These are phyloP conservation scores for Pseudisothecium myosuroides DNA, from an alignment of 225 moss, liverwort and hornwort genomes.

Conservation along the genomic window DNA sequence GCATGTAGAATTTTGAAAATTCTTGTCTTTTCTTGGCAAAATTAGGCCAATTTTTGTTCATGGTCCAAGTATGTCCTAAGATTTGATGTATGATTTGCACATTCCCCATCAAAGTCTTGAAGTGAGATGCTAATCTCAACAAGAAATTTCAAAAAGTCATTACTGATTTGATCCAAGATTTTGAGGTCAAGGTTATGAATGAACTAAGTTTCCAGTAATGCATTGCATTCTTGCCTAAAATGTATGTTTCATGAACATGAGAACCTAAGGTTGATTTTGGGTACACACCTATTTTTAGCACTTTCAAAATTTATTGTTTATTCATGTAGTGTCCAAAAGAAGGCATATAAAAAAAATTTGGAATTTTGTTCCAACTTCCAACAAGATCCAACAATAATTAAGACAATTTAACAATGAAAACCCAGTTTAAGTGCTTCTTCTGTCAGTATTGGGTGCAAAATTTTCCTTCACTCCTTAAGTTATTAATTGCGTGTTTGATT, in stretches of 20 bases:
- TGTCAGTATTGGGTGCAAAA: not conserved
- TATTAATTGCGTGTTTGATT: not conserved
- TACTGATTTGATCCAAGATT: not conserved
- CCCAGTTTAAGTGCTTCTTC: not conserved
- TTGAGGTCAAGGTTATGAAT: not conserved
- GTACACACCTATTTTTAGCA: too few relatives aligned
- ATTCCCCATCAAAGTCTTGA: accelerated
- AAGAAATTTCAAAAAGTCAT: not conserved
- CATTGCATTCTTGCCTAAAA: not conserved
- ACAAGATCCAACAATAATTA: not conserved
- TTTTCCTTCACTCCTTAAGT: not conserved
- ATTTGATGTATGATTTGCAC: not conserved
- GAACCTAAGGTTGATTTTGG: not conserved
- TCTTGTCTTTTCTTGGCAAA: not conserved
- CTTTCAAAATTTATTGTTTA: too few relatives aligned
- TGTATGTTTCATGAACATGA: not conserved
- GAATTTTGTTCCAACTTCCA: not conserved
- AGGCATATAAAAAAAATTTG: too few relatives aligned
- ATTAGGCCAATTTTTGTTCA: not conserved
- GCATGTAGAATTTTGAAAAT: not conserved
- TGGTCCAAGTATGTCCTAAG: not conserved
- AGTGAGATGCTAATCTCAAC: not conserved
- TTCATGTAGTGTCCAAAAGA: not conserved
- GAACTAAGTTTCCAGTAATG: not conserved
- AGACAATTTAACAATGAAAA: not conserved